Percentiles rank a stretch among this genome's conserved stretches.
Evolutionary conservation across 805 yeast species (phyloP).

Genomic region (Monosporozyma unispora): DNA sequence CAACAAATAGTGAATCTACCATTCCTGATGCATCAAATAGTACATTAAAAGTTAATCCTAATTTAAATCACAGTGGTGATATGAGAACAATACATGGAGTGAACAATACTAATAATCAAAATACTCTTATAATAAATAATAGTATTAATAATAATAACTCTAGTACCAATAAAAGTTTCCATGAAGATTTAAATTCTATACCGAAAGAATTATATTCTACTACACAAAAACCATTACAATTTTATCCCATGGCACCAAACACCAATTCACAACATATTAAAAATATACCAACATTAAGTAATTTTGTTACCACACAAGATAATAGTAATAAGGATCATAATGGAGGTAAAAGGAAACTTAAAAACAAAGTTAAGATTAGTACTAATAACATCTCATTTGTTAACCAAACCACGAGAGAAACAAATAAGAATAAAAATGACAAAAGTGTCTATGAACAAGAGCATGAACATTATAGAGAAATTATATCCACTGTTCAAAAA

Average conservation of each 20-base stretch:
- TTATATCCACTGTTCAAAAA: conserved; percentile 1
- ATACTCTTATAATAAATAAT: conserved; percentile 3
- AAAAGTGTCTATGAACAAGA: neutral
- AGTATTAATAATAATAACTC: neutral
- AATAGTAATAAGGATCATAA: neutral
- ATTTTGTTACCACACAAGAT: neutral
- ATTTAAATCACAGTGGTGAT: neutral
- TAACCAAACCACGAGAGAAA: neutral
- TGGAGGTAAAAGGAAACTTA: neutral
- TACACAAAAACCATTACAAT: conserved; percentile 29
- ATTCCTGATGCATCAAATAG: neutral
- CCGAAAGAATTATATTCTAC: conserved; percentile 10
- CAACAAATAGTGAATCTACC: conserved; percentile 1
- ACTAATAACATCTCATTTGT: neutral
- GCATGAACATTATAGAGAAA: conserved; percentile 2
- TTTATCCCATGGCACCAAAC: conserved; percentile 22
- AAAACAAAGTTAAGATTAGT: neutral
- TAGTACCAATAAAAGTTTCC: conserved; percentile 9
- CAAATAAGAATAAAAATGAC: neutral
- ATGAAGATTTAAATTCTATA: conserved; percentile 13
- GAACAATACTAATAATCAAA: neutral
- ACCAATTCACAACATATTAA: conserved; percentile 4
- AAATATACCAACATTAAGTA: neutral
- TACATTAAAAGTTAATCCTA: neutral
- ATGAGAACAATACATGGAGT: neutral